Evolutionary conservation across 163 green algal species (phyloP), one percentile per base, ranked within the genome.

Genomic region (Prototheca cutis): DNA sequence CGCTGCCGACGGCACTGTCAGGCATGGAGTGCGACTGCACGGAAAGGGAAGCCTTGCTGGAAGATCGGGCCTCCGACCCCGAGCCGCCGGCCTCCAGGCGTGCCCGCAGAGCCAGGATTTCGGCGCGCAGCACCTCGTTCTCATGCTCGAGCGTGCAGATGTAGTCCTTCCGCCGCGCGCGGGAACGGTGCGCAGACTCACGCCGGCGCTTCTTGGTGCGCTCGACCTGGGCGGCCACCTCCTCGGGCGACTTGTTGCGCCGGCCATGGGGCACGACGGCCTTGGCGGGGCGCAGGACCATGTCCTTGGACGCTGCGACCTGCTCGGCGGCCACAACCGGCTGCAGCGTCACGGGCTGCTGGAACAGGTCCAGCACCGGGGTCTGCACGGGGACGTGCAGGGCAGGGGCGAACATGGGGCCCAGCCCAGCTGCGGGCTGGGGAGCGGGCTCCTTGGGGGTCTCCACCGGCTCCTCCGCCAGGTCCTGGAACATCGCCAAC

Each of bases 141-240:
- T 83, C 75, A 1, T 47, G 31, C 60, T 84, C 76, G 25, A 84
- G 59, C 45, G 63, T 59, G 23, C 67, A 72, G 67, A 84, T 80
- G 62, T 84, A 84, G 1, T 53, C 54, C 28, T 71, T 81, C 57
- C 78, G 81, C 53, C 76, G 65, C 19, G 67, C 42, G 32, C 76
- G 59, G 27, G 63, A 78, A 55, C 76, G 76, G 56, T 80, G 70
- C 25, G 76, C 76, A 24, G 67, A 79, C 66, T 84, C 76, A 25
- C 76, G 59, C 7, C 74, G 67, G 58, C 72, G 65, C 54, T 73
- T 57, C 62, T 82, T 82, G 32, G 79, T 63, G 34, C 74, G 67
- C 67, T 82, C 75, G 7, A 62, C 40, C 66, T 81, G 72, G 40
- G 70, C 61, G 48, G 66, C 69, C 29, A 76, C 52, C 53, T 72